phyloP scores from a whole-genome alignment of 129 eudicot genomes.

The Arctium lappa region DNA sequence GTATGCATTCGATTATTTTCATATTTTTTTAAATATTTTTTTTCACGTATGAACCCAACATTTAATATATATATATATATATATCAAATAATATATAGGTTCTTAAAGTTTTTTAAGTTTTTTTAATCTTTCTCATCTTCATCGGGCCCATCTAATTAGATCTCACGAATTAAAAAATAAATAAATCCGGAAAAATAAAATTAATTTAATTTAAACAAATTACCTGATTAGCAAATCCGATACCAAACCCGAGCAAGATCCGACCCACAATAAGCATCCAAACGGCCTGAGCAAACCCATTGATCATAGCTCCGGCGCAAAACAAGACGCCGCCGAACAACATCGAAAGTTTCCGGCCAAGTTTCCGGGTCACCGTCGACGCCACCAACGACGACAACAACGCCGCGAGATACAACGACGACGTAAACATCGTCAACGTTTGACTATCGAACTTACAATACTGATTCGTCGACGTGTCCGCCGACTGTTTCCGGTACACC shows the following conservation, averaged over 20 bases:
- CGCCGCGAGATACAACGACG: slow-evolving; percentile 86
- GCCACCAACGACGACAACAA: slow-evolving; percentile 74
- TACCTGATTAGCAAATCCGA: slow-evolving; percentile 97
- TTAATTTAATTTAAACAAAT: not conserved
- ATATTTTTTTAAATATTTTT: no score
- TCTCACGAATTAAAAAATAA: not conserved
- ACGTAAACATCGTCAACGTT: slow-evolving; percentile 79
- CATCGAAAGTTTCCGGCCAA: slow-evolving; percentile 83
- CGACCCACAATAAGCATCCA: slow-evolving; percentile 92
- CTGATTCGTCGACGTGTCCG: slow-evolving; percentile 52
- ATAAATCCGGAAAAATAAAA: not conserved
- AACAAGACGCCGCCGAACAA: slow-evolving; percentile 68
- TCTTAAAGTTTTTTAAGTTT: no score
- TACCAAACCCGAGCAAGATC: slow-evolving; percentile 83
- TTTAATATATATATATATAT: no score
- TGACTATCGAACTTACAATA: slow-evolving; percentile 78
- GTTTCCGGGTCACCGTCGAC: slow-evolving; percentile 63
- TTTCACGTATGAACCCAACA: no score
- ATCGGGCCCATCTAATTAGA: no score
- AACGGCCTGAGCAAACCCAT: slow-evolving; percentile 62
- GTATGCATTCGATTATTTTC: no score
- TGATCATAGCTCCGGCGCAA: slow-evolving; percentile 78
- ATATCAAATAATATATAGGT: no score
- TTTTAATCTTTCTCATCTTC: no score
- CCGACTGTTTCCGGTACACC: slow-evolving; percentile 53